A percentile compares a stretch with the other conserved stretches of the same genome.
Evolutionary conservation across 148 eudicot genomes (phyloP).

Genomic region (Amaranthus palmeri): DNA sequence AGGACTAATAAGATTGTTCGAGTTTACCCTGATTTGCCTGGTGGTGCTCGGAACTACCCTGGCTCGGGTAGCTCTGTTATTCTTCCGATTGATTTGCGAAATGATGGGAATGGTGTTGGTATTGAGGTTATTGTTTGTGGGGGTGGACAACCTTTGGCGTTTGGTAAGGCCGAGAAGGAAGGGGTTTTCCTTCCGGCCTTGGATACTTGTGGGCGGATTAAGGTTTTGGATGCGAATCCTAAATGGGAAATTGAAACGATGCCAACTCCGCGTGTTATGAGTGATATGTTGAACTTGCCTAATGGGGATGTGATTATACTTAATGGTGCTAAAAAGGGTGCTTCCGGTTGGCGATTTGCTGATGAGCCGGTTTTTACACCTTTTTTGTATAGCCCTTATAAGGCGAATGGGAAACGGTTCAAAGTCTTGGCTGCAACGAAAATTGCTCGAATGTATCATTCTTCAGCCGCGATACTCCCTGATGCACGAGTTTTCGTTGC

Average conservation of each 20-base stretch:
- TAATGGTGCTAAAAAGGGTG: slow-evolving; percentile 68
- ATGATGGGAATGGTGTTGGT: slow-evolving; percentile 5
- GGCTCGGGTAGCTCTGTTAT: slow-evolving; percentile 60
- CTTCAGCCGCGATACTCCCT: slow-evolving; percentile 49
- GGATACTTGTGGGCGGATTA: slow-evolving; percentile 52
- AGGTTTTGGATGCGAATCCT: slow-evolving; percentile 19
- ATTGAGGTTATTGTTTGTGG: slow-evolving; percentile 65
- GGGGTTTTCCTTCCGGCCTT: slow-evolving; percentile 39
- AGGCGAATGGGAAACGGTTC: slow-evolving; percentile 41
- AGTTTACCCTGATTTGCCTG: slow-evolving; percentile 47
- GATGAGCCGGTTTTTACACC: slow-evolving; percentile 47
- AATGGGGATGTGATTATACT: slow-evolving; percentile 51
- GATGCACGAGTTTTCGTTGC: slow-evolving; percentile 60
- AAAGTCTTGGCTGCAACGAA: slow-evolving; percentile 23
- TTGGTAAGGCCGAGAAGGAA: slow-evolving; percentile 28
- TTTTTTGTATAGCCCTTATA: slow-evolving; percentile 41
- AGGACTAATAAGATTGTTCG: slow-evolving; percentile 31
- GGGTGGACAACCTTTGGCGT: slow-evolving; percentile 36
- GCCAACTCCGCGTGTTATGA: slow-evolving; percentile 68
- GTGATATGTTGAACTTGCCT: slow-evolving; percentile 73
- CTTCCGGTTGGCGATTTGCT: slow-evolving; percentile 63
- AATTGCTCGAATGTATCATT: slow-evolving; percentile 77
- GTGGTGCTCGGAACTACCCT: slow-evolving; percentile 87
- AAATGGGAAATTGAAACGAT: slow-evolving; percentile 69
- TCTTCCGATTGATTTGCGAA: slow-evolving; percentile 46